phyloP scores from a whole-genome alignment of 176 grass and related monocot genomes.

The Carex parvula region DNA sequence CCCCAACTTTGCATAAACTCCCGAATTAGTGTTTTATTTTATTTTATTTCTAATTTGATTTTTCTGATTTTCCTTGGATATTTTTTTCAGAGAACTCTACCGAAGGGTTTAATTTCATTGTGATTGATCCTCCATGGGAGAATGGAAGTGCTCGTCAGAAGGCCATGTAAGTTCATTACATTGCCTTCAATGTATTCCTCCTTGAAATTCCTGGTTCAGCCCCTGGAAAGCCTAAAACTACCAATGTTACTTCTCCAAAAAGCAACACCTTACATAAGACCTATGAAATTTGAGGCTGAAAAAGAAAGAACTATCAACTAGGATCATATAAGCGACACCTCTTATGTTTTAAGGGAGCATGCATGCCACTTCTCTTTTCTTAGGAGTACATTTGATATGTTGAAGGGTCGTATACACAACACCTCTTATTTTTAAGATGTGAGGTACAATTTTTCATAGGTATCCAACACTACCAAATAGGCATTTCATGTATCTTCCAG shows the following conservation, averaged over 20 bases:
- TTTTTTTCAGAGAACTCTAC: constrained; percentile 41
- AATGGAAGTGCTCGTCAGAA: constrained; percentile 89
- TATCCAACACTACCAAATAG: constrained; percentile 87
- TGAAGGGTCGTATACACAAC: background rate
- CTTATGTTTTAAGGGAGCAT: background rate
- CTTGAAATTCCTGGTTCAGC: background rate
- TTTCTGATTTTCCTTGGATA: constrained; percentile 10
- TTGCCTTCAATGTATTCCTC: background rate
- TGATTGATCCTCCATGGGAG: constrained; percentile 93
- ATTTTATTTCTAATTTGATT: background rate
- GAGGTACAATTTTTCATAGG: constrained; percentile 33
- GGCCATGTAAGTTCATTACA: constrained; percentile 45
- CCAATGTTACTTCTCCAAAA: background rate
- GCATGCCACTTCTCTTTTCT: background rate
- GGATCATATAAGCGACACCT: background rate
- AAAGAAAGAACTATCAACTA: too few relatives aligned
- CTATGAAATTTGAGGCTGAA: too few relatives aligned
- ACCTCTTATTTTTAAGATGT: background rate
- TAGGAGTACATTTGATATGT: background rate
- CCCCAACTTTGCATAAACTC: background rate
- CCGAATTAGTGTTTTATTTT: background rate
- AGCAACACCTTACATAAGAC: background rate
- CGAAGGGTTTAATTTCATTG: constrained; percentile 81
- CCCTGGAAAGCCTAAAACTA: background rate
- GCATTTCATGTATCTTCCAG: constrained; percentile 79